phyloP scores from a whole-genome alignment of 1,139 yeast species.

The Candida sojae region DNA sequence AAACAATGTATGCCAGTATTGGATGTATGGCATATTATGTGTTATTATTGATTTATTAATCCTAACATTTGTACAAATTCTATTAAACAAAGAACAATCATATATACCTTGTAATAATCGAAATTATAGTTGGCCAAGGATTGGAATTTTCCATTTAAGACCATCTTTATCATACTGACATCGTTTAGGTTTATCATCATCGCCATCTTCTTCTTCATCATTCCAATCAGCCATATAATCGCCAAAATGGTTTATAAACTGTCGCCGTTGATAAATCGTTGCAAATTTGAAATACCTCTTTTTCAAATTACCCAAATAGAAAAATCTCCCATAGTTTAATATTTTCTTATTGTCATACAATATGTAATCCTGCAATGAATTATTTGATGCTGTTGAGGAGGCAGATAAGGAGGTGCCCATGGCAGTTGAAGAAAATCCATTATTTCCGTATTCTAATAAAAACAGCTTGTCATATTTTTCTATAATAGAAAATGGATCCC shows the following conservation, averaged over 20 bases:
- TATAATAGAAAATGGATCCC: conserved; percentile 29
- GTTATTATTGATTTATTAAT: too few species aligned
- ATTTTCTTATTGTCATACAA: conserved; percentile 18
- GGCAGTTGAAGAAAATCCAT: background rate
- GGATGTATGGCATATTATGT: too few species aligned
- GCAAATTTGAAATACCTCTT: conserved; percentile 46
- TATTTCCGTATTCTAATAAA: conserved; percentile 9
- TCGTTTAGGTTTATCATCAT: conserved; percentile 10
- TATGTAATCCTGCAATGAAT: conserved; percentile 4
- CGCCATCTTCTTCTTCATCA: conserved; percentile 5
- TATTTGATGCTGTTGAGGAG: conserved; percentile 3
- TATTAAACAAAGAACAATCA: too few species aligned
- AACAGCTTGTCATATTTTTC: conserved; percentile 26
- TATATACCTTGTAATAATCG: too few species aligned
- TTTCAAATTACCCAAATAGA: conserved; percentile 35
- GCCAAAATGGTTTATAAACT: conserved; percentile 48
- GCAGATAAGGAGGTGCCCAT: conserved; percentile 2
- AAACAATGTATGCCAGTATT: too few species aligned
- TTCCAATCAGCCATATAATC: conserved; percentile 41
- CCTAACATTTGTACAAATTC: too few species aligned
- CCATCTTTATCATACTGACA: conserved; percentile 45
- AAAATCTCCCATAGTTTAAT: conserved; percentile 33
- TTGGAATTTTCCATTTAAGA: conserved; percentile 54
- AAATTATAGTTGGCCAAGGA: conserved; percentile 39
- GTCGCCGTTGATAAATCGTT: conserved; percentile 49